Evolutionary conservation across 2,329 filamentous ascomycete species (phyloP).

Genomic region (Geosmithia morbida): DNA sequence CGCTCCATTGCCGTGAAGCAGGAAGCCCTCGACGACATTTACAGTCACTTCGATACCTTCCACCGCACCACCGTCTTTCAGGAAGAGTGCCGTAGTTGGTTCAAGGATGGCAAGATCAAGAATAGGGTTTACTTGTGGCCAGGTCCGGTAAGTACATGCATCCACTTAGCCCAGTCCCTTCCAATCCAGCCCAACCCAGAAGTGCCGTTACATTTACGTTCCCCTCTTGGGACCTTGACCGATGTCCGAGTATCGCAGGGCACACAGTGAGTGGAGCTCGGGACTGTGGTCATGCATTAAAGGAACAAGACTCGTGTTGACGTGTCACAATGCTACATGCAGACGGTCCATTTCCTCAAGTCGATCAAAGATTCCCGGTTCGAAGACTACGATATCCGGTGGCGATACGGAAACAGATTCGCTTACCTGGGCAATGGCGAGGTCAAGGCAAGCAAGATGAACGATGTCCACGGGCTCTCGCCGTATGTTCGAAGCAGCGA

Average conservation of each 20-base stretch:
- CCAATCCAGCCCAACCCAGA: background rate
- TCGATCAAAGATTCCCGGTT: slow-evolving; percentile 17
- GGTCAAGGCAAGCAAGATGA: slow-evolving; percentile 24
- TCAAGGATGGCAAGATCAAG: slow-evolving; percentile 17
- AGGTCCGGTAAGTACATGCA: slow-evolving; percentile 12
- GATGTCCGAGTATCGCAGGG: background rate
- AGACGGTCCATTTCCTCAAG: slow-evolving; percentile 22
- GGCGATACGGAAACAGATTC: slow-evolving; percentile 20
- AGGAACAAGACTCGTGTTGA: background rate
- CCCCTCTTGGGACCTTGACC: background rate
- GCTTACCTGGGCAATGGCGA: slow-evolving; percentile 25
- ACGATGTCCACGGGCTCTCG: slow-evolving; percentile 22
- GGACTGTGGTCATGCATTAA: background rate
- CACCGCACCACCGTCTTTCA: slow-evolving; percentile 18
- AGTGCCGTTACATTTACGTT: background rate
- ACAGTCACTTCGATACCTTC: slow-evolving; percentile 15
- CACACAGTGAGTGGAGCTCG: background rate
- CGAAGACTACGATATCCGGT: slow-evolving; percentile 16
- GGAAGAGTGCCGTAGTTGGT: slow-evolving; percentile 18
- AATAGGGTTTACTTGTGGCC: slow-evolving; percentile 18
- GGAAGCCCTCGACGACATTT: slow-evolving; percentile 17
- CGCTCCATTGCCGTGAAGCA: slow-evolving; percentile 17
- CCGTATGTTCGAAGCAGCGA: slow-evolving; percentile 28
- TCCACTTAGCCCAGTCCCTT: background rate
- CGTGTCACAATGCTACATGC: background rate